Base-by-base conservation (phyloP, 208 protist species). In the Acanthamoeba culbertsoni region DNA sequence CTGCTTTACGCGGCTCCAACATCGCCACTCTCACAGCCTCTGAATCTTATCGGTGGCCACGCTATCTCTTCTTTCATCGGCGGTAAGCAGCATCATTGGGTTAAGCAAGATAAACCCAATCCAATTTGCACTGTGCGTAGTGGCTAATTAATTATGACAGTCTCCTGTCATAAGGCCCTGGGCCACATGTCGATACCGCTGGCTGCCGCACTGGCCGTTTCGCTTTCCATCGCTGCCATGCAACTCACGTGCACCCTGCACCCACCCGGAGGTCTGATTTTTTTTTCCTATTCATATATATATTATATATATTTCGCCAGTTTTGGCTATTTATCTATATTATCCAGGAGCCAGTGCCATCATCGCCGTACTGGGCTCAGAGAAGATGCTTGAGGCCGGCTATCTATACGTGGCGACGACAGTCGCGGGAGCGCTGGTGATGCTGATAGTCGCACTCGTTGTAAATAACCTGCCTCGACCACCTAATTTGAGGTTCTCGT, bases 211-310 rank as follows among this genome's bases (percentile, higher is more conserved):
- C 35, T 79, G 42, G 68, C 68, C 12, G 68, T 79, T 0, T 43
- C 68, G 6, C 20, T 48, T 12, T 79, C 68, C 2, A 79, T 79
- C 16, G 68, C 68, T 3, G 68, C 35, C 42, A 79, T 79, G 68
- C 68, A 79, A 40, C 68, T 79, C 23, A 79, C 68, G 18, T 79
- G 68, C 68, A 79, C 68, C 18, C 68, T 79, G 14, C 68, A 79
- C 68, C 68, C 68, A 28, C 68, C 68, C 18, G 68, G 68, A 48
- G 68, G 68, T 79, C 1, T 0, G 63, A 6, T 6, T 35, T 23
- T 33, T 68, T n/a, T 68, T 6, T 68, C 20, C 7, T 68, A 28
- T 40, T 12, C 62, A 71, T 1, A 0, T 28, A 12, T 31, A 12
- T 18, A 14, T 1, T 1, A 18, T 40, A 14, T 31, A 37, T 45